These are phyloP conservation scores for Fusarium sp. DNA, from an alignment of 2,329 filamentous ascomycete species.

Conservation along the genomic window DNA sequence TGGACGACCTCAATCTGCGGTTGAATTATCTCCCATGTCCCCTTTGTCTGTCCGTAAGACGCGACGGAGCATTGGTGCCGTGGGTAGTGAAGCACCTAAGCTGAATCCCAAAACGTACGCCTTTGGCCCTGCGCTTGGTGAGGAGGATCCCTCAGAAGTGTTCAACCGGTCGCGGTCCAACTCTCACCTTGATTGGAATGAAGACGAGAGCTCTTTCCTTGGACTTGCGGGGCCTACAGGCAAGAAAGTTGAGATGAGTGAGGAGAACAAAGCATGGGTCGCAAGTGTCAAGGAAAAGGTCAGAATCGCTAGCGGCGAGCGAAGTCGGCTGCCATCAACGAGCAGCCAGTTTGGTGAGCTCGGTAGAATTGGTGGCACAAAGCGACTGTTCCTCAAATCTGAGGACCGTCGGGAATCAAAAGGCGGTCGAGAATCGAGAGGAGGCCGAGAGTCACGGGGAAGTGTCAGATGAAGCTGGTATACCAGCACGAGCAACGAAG, in stretches of 20 bases:
- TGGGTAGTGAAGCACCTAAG: constrained; percentile 45
- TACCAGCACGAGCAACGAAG: constrained; percentile 9
- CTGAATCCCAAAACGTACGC: constrained; percentile 57
- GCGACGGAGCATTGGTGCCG: constrained; percentile 56
- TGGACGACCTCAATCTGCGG: constrained; percentile 53
- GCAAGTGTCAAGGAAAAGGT: constrained; percentile 86
- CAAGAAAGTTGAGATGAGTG: constrained; percentile 72
- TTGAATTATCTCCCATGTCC: constrained; percentile 53
- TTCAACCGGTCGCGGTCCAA: constrained; percentile 61
- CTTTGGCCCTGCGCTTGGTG: constrained; percentile 42
- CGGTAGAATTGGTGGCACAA: constrained; percentile 77
- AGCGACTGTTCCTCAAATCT: constrained; percentile 69
- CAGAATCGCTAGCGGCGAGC: constrained; percentile 72
- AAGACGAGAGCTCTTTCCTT: constrained; percentile 67
- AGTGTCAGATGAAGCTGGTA: constrained; percentile 26
- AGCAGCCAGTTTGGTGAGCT: constrained; percentile 69
- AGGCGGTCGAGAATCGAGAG: constrained; percentile 22
- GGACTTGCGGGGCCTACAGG: constrained; percentile 77
- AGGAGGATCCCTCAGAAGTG: constrained; percentile 56
- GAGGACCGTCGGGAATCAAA: constrained; percentile 40
- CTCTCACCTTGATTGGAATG: constrained; percentile 65
- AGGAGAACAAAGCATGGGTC: constrained; percentile 82
- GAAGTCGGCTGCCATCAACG: constrained; percentile 45
- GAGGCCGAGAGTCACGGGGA: constrained; percentile 32
- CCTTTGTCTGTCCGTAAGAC: constrained; percentile 66